Base-by-base conservation (phyloP, 139 green algal genomes). In the Chlamydomonas eustigma region DNA sequence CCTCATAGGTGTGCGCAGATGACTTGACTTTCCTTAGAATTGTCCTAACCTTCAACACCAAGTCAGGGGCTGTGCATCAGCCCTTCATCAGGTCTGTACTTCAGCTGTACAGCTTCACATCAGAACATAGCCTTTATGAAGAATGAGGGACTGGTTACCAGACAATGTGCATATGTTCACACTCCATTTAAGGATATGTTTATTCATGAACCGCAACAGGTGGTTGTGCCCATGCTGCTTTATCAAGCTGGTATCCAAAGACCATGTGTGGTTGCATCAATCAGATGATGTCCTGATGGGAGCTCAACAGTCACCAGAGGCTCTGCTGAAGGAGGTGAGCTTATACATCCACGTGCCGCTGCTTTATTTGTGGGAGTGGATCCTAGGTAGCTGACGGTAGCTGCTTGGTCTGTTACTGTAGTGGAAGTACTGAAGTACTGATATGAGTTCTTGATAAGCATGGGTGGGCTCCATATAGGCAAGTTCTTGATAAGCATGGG, bases 141-240 rank as follows among this genome's bases (percentile, higher is more conserved):
- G 12, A 12, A 58, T 58, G 44, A 28, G 44, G 22, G 12, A 58
- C 44, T 22, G 12, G 44, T 58, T 12, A 12, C 22, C 44, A 58
- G 12, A 28, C 44, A 58, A 58, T 22, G 44, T 22, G 44, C 44
- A 58, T 22, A 12, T 22, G 12, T 58, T 58, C 12, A 58, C 44
- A 12, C 44, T 22, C 22, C 22, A 12, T 22, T 22, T 58, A 22
- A 12, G 44, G 12, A 58, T n/a, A n/a, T n/a, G n/a, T n/a, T n/a
- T n/a, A n/a, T n/a, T n/a, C n/a, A n/a, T n/a, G n/a, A n/a, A n/a
- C n/a, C 44, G 12, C 44, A 28, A 28, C 52, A 68, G 52, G 12
- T 68, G 52, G 52, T 28, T 37, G n/a, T 68, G 52, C 52, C 52
- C 52, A 6, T 31, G 52, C 52, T 68, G 52, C 52, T 68, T 68